Percentiles rank a stretch among this genome's conserved stretches.
Evolutionary conservation across 345 rosid species (phyloP).

Genomic region (Diplotaxis tenuifolia): DNA sequence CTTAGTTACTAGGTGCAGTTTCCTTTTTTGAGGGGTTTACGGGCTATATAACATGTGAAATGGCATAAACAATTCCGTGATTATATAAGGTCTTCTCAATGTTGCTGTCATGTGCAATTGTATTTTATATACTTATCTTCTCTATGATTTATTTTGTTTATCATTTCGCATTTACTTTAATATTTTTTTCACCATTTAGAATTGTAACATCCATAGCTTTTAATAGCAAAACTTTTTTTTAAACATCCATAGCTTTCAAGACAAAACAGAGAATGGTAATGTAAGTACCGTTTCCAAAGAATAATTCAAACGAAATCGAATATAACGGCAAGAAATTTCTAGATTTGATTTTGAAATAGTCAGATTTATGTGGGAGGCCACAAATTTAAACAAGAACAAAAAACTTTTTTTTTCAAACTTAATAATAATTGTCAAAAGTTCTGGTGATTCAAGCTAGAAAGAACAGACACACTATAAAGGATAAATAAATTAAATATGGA

Average conservation of each 20-base stretch:
- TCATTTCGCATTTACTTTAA: too few relatives aligned
- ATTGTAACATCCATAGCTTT: too few relatives aligned
- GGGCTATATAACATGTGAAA: too few relatives aligned
- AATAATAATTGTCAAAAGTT: neutral
- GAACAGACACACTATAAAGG: neutral
- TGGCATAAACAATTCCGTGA: too few relatives aligned
- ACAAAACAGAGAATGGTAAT: neutral
- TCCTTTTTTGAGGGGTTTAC: too few relatives aligned
- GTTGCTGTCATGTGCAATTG: too few relatives aligned
- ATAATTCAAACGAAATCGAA: neutral
- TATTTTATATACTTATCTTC: too few relatives aligned
- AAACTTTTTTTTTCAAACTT: neutral
- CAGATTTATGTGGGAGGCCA: neutral
- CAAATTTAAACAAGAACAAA: neutral
- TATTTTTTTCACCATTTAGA: too few relatives aligned
- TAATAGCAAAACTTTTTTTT: too few relatives aligned
- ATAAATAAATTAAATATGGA: constrained; percentile 27
- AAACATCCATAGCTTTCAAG: neutral
- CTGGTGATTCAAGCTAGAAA: neutral
- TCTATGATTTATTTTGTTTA: too few relatives aligned
- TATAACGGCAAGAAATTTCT: neutral
- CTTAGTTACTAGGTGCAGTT: too few relatives aligned
- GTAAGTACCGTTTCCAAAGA: neutral
- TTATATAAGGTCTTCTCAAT: too few relatives aligned
- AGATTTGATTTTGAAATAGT: neutral